Percentiles rank a stretch among this genome's conserved stretches.
Conservation (phyloP, 2,329 filamentous ascomycete species). For the Cladosporium oxysporum region DNA sequence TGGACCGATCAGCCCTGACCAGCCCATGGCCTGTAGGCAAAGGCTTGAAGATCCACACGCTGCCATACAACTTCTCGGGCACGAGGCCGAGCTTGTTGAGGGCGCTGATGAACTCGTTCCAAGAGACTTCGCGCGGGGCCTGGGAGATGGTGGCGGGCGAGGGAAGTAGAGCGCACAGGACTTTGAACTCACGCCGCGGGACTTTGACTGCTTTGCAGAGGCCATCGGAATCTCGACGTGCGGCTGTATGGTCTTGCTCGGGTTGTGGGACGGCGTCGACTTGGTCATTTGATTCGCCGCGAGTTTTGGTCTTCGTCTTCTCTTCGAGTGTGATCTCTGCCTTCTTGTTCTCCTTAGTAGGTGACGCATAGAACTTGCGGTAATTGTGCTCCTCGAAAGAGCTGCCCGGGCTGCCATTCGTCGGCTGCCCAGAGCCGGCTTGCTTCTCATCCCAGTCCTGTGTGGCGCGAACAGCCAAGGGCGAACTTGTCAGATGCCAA, state of each 20-base stretch:
- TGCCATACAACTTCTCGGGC: conserved; percentile 60
- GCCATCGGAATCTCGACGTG: not conserved
- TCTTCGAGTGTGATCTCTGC: not conserved
- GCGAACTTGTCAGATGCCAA: too few relatives aligned
- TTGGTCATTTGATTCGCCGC: not conserved
- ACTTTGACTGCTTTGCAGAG: conserved; percentile 13
- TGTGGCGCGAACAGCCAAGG: not conserved
- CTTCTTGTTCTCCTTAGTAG: not conserved
- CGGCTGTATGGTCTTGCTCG: not conserved
- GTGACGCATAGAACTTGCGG: not conserved
- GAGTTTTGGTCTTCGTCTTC: not conserved
- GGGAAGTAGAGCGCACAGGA: conserved; percentile 48
- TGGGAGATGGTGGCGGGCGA: conserved; percentile 35
- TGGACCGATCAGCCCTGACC: conserved; percentile 49
- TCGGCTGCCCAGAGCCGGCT: too few relatives aligned
- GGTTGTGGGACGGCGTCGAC: not conserved
- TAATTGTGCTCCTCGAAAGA: not conserved
- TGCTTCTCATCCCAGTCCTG: conserved; percentile 1
- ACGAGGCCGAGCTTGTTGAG: conserved; percentile 54
- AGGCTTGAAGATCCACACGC: conserved; percentile 61
- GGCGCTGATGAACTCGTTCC: conserved; percentile 57
- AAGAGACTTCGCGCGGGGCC: conserved; percentile 52
- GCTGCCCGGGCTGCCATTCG: not conserved
- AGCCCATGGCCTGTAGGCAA: conserved; percentile 20
- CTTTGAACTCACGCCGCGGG: conserved; percentile 37